Percentiles rank a stretch among this genome's conserved stretches.
phyloP scores from a whole-genome alignment of 306 rosid genomes.

The Trifolium pratense region DNA sequence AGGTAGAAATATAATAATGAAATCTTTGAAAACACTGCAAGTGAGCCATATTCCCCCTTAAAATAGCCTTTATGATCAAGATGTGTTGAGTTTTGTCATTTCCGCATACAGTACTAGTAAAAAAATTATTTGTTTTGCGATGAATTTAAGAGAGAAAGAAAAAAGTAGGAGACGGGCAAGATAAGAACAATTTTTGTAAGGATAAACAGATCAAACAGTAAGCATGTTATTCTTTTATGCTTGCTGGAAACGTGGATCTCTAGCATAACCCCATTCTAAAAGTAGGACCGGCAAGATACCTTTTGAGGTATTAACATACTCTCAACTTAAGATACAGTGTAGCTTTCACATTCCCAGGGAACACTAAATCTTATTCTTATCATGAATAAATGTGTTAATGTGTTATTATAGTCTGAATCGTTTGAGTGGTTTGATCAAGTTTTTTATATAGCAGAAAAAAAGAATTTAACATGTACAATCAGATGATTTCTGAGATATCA shows the following conservation, averaged over 20 bases:
- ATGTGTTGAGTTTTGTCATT: not conserved
- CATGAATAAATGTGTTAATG: not conserved
- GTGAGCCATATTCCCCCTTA: no score
- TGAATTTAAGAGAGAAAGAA: not conserved
- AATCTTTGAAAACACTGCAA: no score
- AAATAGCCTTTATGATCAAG: not conserved
- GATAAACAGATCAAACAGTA: no score
- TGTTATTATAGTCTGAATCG: not conserved
- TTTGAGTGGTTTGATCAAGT: not conserved
- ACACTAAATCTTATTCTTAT: constrained; percentile 19
- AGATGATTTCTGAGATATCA: not conserved
- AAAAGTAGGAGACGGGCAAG: not conserved
- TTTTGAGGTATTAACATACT: no score
- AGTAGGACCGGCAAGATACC: no score
- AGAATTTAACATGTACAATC: not conserved
- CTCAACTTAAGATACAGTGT: no score
- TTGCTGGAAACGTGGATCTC: no score
- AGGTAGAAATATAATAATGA: constrained; percentile 26
- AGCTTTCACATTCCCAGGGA: no score
- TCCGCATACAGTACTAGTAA: constrained; percentile 17
- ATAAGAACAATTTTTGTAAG: no score
- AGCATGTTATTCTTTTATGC: no score
- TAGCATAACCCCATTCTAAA: no score
- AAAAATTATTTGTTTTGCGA: not conserved
- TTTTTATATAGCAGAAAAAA: not conserved